A percentile compares a stretch with the other conserved stretches of the same genome.
Conservation (phyloP, 2,329 filamentous ascomycete genomes). For the Tolypocladium cylindrosporum region DNA sequence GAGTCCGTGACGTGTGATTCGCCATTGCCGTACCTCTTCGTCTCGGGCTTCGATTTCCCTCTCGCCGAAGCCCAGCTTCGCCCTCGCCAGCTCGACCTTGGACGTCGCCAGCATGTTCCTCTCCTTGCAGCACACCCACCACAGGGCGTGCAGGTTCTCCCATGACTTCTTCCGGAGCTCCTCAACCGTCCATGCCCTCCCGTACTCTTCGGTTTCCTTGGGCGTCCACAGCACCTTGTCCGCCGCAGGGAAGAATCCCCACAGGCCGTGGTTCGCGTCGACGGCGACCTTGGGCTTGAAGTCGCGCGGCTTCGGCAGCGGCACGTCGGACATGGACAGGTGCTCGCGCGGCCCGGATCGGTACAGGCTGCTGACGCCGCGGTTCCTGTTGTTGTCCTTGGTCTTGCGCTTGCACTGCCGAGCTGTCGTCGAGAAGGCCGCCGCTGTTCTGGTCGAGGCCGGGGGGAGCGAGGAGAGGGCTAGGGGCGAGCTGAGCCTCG, state of each 20-base stretch:
- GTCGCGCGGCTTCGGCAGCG: conserved; percentile 61
- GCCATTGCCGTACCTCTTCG: conserved; percentile 45
- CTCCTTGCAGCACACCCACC: conserved; percentile 92
- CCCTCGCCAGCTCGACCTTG: conserved; percentile 53
- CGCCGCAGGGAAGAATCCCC: conserved; percentile 76
- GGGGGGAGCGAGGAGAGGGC: conserved; percentile 5
- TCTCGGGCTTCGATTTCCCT: conserved; percentile 56
- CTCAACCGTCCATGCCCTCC: conserved; percentile 72
- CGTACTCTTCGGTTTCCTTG: conserved; percentile 60
- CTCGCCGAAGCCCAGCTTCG: conserved; percentile 65
- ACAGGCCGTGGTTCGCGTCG: conserved; percentile 76
- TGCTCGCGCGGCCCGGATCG: conserved; percentile 65
- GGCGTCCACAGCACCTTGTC: conserved; percentile 62
- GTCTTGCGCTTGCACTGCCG: conserved; percentile 36
- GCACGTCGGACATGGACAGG: conserved; percentile 62
- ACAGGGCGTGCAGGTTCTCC: conserved; percentile 85
- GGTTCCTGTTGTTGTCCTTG: conserved; percentile 67
- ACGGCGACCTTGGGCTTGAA: conserved; percentile 47
- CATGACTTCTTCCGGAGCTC: conserved; percentile 85
- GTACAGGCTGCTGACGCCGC: conserved; percentile 74
- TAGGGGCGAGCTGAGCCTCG: conserved; percentile 1
- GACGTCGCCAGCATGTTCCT: conserved; percentile 81
- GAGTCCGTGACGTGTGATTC: not conserved
- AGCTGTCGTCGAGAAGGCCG: conserved; percentile 45
- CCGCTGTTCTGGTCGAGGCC: conserved; percentile 10